Base-by-base conservation (phyloP, 345 rosid genomes). In the Luvunga scandens region DNA sequence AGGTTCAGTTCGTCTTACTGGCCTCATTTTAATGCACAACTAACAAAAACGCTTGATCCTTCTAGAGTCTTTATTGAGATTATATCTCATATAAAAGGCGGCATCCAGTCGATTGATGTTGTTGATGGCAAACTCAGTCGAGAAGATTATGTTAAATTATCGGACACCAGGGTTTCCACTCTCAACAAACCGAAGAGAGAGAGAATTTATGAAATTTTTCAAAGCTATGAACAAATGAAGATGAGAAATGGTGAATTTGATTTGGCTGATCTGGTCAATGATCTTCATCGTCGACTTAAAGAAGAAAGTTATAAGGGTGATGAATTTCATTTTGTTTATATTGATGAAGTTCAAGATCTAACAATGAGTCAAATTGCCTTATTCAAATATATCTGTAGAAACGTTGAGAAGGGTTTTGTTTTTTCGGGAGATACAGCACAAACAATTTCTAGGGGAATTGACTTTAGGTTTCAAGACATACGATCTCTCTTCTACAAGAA, bases 311-410 rank as follows among this genome's bases (percentile, higher is more conserved):
- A 84, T 60, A 62, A n/a, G 24, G 89, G 85, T 27, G 85, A 86
- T 2, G 5, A 48, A 7, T 78, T 90, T 81, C 81, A 87, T 69
- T 90, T 84, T 80, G 88, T 90, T 39, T 90, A 88, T 39, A 75
- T 90, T 21, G 94, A 90, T 75, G 90, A 90, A 72, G 94, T 90
- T 59, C 94, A 90, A 70, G 94, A 90, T 81, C 89, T 88, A 2
- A 82, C 92, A 12, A 82, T 86, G 87, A 84, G 89, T 18, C 92
- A 90, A 67, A 80, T 88, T 80, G 84, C 86, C 12, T 84, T 90
- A 27, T 82, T 88, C 79, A 87, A 85, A 25, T 76, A 84, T 55
- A 60, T 87, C 0, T 84, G 90, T 69, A 45, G 34, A 45, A 90
- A 88, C 65, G 84, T 81, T 7, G 61, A 63, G 1, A 88, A 83